Base-by-base conservation (phyloP, 768 basidiomycete genomes). In the Agaricus blazei region DNA sequence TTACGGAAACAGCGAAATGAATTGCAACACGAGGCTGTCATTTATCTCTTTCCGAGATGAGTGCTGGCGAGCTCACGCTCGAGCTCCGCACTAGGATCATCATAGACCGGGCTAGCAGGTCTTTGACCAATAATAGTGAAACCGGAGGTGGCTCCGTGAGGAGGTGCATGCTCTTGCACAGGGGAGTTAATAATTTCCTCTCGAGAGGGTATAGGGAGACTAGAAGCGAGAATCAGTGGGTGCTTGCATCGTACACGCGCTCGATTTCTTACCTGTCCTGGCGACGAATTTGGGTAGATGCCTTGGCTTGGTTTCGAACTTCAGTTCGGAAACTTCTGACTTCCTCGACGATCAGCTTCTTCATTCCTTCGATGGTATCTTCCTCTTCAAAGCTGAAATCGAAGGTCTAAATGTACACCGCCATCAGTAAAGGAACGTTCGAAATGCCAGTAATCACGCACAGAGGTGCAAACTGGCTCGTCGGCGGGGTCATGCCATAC, bases 401-500 rank as follows among this genome's bases (percentile, higher is more conserved):
- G 62, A 99, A 98, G 77, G 88, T 85, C 88, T 93, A 60, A 12
- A 46, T 19, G 42, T 34, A 34, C 7, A 8, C 34, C 12, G 28
- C 9, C 14, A 0, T 48, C 28, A 40, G 38, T 4, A 15, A 4
- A 14, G 41, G 28, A 23, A 15, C 41, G 3, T 12, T 34, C 11
- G 1, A 34, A 19, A 41, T 19, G 12, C 2, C 14, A 23, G n/a
- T 52, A 26, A 6, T 49, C 23, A 71, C 77, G 63, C 62, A 93
- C 93, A 48, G 80, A 69, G 37, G 90, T 84, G 68, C 93, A 97
- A 37, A 81, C 62, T 0, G 95, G 95, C 69, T 97, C 95, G 67
- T 98, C 95, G 9, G 90, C 84, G 19, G 94, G 94, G 68, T 98
- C 97, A 66, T 98, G 95, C 97, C 97, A 99, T 9, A 98, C 97